Conservation (phyloP, 1,139 yeast genomes). For the Meyerozyma elateridarum region DNA sequence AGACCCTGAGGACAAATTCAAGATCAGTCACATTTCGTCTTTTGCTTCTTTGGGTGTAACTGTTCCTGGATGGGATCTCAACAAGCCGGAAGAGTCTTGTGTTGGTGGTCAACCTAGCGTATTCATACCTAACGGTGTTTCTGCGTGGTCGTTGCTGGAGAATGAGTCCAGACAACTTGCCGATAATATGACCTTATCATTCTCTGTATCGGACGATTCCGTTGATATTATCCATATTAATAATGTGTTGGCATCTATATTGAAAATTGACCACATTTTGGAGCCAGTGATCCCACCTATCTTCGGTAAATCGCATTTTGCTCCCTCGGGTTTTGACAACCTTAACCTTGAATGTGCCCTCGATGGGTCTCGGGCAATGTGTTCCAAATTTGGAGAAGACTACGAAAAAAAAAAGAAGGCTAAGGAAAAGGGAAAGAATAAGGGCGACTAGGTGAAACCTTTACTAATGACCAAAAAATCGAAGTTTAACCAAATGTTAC, state of each 20-base stretch:
- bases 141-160: slow-evolving; percentile 16
- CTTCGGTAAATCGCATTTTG: neutral
- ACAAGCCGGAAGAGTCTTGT: slow-evolving; percentile 15
- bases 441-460: too few relatives aligned
- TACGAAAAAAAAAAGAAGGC: neutral
- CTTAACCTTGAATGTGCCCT: slow-evolving; percentile 11
- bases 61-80: slow-evolving; percentile 18
- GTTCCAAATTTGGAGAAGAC: slow-evolving; percentile 6
- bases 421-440: too few relatives aligned
- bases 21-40: slow-evolving; percentile 13
- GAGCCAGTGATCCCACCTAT: neutral
- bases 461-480: too few relatives aligned
- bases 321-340: slow-evolving; percentile 6
- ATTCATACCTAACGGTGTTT: slow-evolving; percentile 25
- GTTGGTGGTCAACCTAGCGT: slow-evolving; percentile 14
- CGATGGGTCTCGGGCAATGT: slow-evolving; percentile 7
- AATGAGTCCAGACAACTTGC: slow-evolving; percentile 4
- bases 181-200: slow-evolving; percentile 12
- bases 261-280: neutral
- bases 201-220: slow-evolving; percentile 14
- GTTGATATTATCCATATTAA: slow-evolving; percentile 10
- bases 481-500: too few relatives aligned
- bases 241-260: neutral
- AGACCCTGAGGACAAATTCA: slow-evolving; percentile 11
- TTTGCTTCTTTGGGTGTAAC: slow-evolving; percentile 11